Evolutionary conservation across 2,329 filamentous ascomycete species (phyloP).

Genomic region (Pezizomycotina sp.): DNA sequence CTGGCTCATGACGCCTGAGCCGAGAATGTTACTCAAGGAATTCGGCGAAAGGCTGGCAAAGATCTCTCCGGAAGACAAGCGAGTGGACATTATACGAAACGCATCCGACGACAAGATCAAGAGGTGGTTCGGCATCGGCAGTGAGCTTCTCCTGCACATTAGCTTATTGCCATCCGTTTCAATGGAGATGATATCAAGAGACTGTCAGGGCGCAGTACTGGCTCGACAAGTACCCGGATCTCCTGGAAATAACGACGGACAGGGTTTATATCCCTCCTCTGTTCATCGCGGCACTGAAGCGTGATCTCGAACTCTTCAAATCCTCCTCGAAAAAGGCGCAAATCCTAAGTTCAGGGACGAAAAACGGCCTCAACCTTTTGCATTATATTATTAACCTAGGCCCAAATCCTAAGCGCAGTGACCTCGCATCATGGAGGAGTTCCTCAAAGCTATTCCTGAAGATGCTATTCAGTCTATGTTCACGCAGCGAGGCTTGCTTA

Average conservation of each 20-base stretch:
- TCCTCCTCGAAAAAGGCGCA: conserved; percentile 48
- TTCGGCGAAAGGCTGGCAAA: conserved; percentile 14
- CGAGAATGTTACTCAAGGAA: conserved; percentile 37
- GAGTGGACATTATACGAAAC: conserved; percentile 13
- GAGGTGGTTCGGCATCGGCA: conserved; percentile 21
- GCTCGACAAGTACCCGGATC: conserved; percentile 42
- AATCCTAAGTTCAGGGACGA: conserved; percentile 49
- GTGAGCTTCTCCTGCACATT: conserved; percentile 20
- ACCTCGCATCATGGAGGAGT: conserved; percentile 27
- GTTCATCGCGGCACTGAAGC: conserved; percentile 45
- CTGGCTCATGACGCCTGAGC: conserved; percentile 60
- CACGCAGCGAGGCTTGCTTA: conserved; percentile 39
- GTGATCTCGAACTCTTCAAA: conserved; percentile 40
- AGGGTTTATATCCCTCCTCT: conserved; percentile 48
- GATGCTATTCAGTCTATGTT: conserved; percentile 42
- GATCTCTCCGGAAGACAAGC: conserved; percentile 8
- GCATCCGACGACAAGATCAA: conserved; percentile 19
- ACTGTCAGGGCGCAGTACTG: conserved; percentile 49
- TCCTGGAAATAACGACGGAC: conserved; percentile 43
- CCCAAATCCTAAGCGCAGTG: conserved; percentile 26
- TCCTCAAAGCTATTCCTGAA: conserved; percentile 44
- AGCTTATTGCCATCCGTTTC: conserved; percentile 24
- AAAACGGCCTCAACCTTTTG: conserved; percentile 47
- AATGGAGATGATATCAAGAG: conserved; percentile 21
- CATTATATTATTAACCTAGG: conserved; percentile 38